Evolutionary conservation across 1,284 basidiomycete species (phyloP), one percentile per base, ranked within the genome.

Genomic region (Inonotus obliquus): DNA sequence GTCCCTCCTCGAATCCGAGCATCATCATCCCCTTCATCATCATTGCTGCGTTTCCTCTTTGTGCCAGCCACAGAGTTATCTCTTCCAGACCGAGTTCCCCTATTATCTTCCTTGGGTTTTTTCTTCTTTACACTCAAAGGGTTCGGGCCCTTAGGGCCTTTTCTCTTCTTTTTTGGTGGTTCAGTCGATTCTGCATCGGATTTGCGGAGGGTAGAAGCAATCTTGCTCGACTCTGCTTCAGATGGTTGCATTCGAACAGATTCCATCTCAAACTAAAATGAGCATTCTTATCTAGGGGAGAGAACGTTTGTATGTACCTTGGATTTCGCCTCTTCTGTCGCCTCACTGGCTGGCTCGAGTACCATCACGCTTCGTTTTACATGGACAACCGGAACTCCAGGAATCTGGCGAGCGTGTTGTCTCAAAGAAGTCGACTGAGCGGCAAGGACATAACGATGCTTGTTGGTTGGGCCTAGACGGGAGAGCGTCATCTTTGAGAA

Each of bases 111-210:
- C 32, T 65, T 66, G 2, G 66, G 63, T 70, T 82, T 89, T 77
- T 94, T 94, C 80, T 94, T 98, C 79, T 92, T 95, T 41, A 96
- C 77, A 63, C 93, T 95, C 3, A 99, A 80, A 14, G 96, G 94
- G 76, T 99, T 99, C 0, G 96, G 94, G 0, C 81, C 92, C 71
- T 94, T 96, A 0, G 89, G 86, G 1, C 85, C 86, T 69, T 82
- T 88, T 66, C 80, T 83, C 72, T 85, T 89, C 71, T 83, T 87
- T 47, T 73, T 76, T n/a, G 73, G 71, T 45, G 73, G 76, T 62
- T 80, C 77, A 14, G 67, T 62, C 0, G 75, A 65, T 6, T 21
- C 41, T 1, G n/a, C 39, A 53, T 41, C 23, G 14, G 56, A 11
- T 25, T 38, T 54, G 4, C 68, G 66, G 14, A 76, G 71, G 4